Conservation (phyloP, 176 grass and related monocot species). For the Oropetium thomaeum region DNA sequence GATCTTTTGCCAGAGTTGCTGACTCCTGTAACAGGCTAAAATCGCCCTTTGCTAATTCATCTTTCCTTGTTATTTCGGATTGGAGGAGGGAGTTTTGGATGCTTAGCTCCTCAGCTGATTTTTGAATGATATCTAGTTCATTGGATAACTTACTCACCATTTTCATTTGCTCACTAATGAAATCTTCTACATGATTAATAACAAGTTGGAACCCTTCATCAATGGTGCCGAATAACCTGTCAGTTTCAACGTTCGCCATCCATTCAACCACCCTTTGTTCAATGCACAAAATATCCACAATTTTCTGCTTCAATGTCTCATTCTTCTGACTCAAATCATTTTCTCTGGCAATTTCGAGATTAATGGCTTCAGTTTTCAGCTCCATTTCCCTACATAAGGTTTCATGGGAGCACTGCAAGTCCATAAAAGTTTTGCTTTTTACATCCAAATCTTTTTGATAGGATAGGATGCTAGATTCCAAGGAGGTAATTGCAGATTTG, state of each 20-base stretch:
- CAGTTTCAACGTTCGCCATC: constrained; percentile 31
- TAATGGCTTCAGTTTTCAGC: constrained; percentile 38
- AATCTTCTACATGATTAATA: constrained; percentile 43
- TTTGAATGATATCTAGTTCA: constrained; percentile 54
- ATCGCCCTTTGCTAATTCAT: constrained; percentile 83
- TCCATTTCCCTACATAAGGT: constrained; percentile 42
- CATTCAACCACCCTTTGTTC: constrained; percentile 33
- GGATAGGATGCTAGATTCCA: constrained; percentile 42
- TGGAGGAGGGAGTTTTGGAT: constrained; percentile 50
- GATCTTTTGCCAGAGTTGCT: constrained; percentile 70
- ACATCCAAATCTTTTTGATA: constrained; percentile 47
- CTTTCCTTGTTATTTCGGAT: constrained; percentile 76
- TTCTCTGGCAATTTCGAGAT: constrained; percentile 35
- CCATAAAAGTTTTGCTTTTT: constrained; percentile 42
- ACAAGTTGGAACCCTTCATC: constrained; percentile 47
- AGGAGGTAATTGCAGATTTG: constrained; percentile 36
- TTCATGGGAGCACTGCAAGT: constrained; percentile 42
- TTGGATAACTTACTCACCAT: constrained; percentile 49
- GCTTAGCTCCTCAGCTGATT: constrained; percentile 47
- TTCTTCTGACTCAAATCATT: constrained; percentile 48
- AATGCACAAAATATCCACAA: constrained; percentile 38
- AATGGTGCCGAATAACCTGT: constrained; percentile 45
- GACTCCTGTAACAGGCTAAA: constrained; percentile 89
- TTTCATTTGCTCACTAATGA: constrained; percentile 48
- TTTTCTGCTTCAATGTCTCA: constrained; percentile 53